Percentiles rank a stretch among this genome's conserved stretches.
Evolutionary conservation across 192 early-diverging fungal species (phyloP).

Genomic region (Coemansia sp.): DNA sequence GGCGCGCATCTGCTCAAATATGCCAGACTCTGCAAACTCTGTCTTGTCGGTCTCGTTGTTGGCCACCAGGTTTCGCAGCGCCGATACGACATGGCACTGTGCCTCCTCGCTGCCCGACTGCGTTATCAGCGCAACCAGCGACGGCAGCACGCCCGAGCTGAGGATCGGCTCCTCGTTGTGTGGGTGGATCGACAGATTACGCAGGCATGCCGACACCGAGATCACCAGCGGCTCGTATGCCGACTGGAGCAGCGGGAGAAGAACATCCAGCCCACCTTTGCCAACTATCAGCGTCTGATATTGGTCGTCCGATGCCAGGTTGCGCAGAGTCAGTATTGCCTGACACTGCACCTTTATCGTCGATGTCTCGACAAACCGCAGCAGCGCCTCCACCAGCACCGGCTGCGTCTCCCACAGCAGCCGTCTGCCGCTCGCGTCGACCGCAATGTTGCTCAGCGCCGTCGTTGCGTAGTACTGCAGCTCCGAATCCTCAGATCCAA

Average conservation of each 20-base stretch:
- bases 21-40: conserved; percentile 72
- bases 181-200: conserved; percentile 88
- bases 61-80: conserved; percentile 80
- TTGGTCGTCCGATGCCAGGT: conserved; percentile 77
- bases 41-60: conserved; percentile 73
- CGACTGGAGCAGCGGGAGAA: conserved; percentile 74
- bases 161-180: conserved; percentile 84
- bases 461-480: conserved; percentile 91
- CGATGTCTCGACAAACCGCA: conserved; percentile 75
- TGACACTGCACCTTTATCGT: conserved; percentile 85
- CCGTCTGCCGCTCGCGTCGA: conserved; percentile 69
- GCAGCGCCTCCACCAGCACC: conserved; percentile 70
- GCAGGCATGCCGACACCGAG: conserved; percentile 83
- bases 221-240: conserved; percentile 73
- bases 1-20: conserved; percentile 66
- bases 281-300: conserved; percentile 83
- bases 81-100: conserved; percentile 84
- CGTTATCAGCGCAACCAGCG: conserved; percentile 37
- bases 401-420: conserved; percentile 72
- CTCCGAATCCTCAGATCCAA: conserved; percentile 77
- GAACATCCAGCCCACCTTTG: conserved; percentile 69
- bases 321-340: conserved; percentile 83
- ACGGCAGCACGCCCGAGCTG: conserved; percentile 72
- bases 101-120: conserved; percentile 74
- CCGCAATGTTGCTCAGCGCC: conserved; percentile 86